Evolutionary conservation across 2,329 filamentous ascomycete species (phyloP), one percentile per base, ranked within the genome.

Genomic region (Chaetothyriales sp.): DNA sequence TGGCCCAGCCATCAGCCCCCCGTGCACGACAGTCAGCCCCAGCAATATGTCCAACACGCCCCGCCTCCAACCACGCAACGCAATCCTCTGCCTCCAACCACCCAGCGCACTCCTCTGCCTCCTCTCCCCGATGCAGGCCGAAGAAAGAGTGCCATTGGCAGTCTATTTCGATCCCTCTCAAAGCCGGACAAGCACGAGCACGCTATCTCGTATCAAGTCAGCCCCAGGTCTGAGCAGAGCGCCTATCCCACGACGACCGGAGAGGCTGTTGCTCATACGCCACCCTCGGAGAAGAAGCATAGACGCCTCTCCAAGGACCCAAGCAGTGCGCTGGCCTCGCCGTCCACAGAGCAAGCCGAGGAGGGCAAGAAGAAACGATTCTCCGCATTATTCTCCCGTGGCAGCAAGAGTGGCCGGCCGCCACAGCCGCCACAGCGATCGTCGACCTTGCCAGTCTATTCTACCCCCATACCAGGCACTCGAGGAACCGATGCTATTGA

Each of bases 331-430:
- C 4, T 10, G 13, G 19, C 44, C 44, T 10, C 13, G 19, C 13
- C 44, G 19, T 10, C 44, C 4, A 4, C n/a, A 20, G 46, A 54
- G 19, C 48, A n/a, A 19, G 5, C 44, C 22, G 55, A 58, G 40
- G 55, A 58, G 40, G 50, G 18, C 10, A 59, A 55, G 47, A 59
- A 56, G 54, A 59, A 59, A 46, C 47, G 57, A 15, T 59, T 58
- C 25, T 59, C 57, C 4, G 57, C 54, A 2, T 46, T 47, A 40
- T 44, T 59, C 4, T 58, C 54, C 48, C 54, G 54, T 46, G 52
- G 48, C 37, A 51, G 55, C 43, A 51, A 52, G 46, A 53, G 20
- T 29, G 25, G 48, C 10, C 46, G 37, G 19, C 10, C 18, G 8
- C 33, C 46, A 20, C 9, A 15, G 5, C 18, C 37, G 15, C 52